These are phyloP conservation scores for Rhodotorula sp. DNA, from an alignment of 1,284 basidiomycete genomes.

Conservation along the genomic window DNA sequence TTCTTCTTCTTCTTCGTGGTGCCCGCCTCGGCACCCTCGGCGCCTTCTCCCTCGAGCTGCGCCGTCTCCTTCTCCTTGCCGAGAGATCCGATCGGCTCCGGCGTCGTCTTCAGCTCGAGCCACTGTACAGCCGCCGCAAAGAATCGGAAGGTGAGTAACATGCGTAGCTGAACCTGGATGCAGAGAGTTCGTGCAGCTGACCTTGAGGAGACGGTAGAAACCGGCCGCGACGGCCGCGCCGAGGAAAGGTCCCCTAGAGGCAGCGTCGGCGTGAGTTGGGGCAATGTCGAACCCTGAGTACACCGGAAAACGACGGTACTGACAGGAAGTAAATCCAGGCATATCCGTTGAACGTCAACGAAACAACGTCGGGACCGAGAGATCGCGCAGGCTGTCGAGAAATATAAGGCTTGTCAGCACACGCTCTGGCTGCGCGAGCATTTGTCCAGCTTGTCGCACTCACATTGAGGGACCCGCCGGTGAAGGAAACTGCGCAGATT, in stretches of 20 bases:
- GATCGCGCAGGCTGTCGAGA: constrained; percentile 45
- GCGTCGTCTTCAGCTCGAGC: neutral
- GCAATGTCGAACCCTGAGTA: neutral
- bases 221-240: constrained; percentile 62
- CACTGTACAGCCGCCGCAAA: neutral
- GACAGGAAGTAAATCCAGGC: constrained; percentile 48
- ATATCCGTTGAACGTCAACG: constrained; percentile 56
- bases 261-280: too few species aligned
- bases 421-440: too few species aligned
- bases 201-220: constrained; percentile 54
- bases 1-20: neutral
- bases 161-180: accelerated
- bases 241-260: constrained; percentile 53
- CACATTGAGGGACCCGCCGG: neutral
- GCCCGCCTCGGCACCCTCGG: neutral
- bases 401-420: too few species aligned
- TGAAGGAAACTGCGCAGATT: neutral
- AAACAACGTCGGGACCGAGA: constrained; percentile 70
- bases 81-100: neutral
- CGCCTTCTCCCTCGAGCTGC: neutral
- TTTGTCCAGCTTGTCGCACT: neutral
- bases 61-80: neutral
- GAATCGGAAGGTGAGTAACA: neutral
- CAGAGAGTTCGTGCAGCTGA: neutral
- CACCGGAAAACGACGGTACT: accelerated